Percentiles rank a stretch among this genome's conserved stretches.
Conservation (phyloP, 768 basidiomycete genomes). For the Mycena pura region DNA sequence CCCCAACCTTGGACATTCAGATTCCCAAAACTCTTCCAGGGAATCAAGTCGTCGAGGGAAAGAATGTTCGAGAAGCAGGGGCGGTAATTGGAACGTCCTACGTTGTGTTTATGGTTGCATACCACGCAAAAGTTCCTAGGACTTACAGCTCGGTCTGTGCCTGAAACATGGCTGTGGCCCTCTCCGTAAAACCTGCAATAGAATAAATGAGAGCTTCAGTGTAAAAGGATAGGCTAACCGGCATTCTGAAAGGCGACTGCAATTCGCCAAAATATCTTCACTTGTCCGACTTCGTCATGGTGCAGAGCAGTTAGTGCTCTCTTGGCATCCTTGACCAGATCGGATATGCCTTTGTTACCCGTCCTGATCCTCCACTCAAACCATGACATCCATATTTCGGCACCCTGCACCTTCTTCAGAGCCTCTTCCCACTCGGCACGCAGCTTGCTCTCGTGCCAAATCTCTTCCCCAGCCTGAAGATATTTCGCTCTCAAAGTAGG, state of each 20-base stretch:
- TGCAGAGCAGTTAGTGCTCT: conserved; percentile 54
- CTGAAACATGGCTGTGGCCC: conserved; percentile 80
- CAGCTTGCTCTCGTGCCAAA: conserved; percentile 67
- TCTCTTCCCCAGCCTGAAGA: conserved; percentile 73
- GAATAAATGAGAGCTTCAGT: conserved; percentile 11
- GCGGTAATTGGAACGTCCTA: conserved; percentile 68
- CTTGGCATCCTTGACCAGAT: conserved; percentile 57
- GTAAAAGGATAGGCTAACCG: conserved; percentile 48
- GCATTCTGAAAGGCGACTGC: conserved; percentile 68
- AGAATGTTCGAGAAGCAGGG: conserved; percentile 47
- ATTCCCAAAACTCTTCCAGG: conserved; percentile 87
- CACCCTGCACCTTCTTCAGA: conserved; percentile 51
- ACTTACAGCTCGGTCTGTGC: conserved; percentile 83
- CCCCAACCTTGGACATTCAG: conserved; percentile 77
- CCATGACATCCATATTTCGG: conserved; percentile 81
- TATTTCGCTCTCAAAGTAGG: conserved; percentile 63
- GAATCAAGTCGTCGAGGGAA: conserved; percentile 58
- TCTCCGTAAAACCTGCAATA: conserved; percentile 69
- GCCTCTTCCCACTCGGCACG: conserved; percentile 74
- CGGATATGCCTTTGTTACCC: conserved; percentile 54
- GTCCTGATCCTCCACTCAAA: conserved; percentile 73
- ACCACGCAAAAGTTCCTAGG: neutral
- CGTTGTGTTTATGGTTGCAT: neutral
- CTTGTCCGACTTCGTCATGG: conserved; percentile 55
- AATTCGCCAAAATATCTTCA: conserved; percentile 77